Evolutionary conservation across 495 filamentous ascomycete species (phyloP).

Genomic region (Thozetella sp.): DNA sequence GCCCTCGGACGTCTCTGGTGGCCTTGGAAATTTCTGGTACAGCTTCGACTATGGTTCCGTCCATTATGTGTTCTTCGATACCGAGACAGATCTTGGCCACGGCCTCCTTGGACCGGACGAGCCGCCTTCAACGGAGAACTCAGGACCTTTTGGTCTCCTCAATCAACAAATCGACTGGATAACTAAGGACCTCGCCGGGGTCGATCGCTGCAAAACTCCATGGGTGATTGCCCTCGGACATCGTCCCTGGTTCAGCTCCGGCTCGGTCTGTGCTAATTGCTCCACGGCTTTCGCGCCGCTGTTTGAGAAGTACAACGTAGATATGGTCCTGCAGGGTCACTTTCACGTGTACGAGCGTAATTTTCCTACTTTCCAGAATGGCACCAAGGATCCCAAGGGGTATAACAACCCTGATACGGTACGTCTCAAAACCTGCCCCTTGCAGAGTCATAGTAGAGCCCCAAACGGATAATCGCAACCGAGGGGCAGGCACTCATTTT

Average conservation of each 20-base stretch:
- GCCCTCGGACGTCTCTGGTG: constrained; percentile 39
- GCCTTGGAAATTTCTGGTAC: constrained; percentile 58
- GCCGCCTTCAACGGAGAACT: constrained; percentile 47
- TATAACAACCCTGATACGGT: constrained; percentile 52
- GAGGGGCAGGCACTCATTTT: background rate
- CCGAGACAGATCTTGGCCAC: constrained; percentile 54
- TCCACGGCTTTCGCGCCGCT: constrained; percentile 49
- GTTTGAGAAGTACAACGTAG: constrained; percentile 50
- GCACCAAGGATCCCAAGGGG: constrained; percentile 29
- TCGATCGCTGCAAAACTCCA: constrained; percentile 52
- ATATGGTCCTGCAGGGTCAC: constrained; percentile 53
- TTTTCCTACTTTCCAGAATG: constrained; percentile 24
- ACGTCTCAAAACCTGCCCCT: no score
- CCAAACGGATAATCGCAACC: no score
- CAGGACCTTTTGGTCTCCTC: constrained; percentile 50
- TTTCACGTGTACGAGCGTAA: constrained; percentile 51
- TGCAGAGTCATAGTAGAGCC: no score
- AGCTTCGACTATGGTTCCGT: constrained; percentile 59
- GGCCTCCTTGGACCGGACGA: constrained; percentile 33
- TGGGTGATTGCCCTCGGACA: constrained; percentile 58
- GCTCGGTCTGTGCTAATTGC: constrained; percentile 37
- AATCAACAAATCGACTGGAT: constrained; percentile 50
- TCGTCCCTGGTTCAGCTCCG: constrained; percentile 48
- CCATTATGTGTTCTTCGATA: constrained; percentile 52
- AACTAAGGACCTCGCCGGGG: constrained; percentile 44